Evolutionary conservation across 2,329 filamentous ascomycete genomes (phyloP).

Genomic region (Botryotinia convoluta): DNA sequence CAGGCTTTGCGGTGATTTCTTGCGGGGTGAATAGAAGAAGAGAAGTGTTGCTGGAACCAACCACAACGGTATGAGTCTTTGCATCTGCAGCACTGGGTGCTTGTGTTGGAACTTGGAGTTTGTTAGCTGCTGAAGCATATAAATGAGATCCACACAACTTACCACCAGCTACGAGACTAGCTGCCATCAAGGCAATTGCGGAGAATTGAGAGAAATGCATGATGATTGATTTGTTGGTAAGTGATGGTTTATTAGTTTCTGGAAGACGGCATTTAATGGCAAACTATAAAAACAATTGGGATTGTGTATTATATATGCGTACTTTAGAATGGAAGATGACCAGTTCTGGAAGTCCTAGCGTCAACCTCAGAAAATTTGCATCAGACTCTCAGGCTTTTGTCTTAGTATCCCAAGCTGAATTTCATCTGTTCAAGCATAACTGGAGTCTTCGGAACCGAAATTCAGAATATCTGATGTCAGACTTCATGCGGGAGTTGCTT

Average conservation of each 20-base stretch:
- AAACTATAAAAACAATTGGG: neutral
- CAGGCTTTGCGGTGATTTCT: slow-evolving; percentile 58
- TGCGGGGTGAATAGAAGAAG: slow-evolving; percentile 61
- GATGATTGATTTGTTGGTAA: neutral
- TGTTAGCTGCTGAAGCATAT: neutral
- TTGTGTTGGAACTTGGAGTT: neutral
- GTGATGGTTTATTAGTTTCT: neutral
- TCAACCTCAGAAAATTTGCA: neutral
- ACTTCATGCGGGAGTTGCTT: neutral
- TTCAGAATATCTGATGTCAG: neutral
- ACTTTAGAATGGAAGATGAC: neutral
- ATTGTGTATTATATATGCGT: neutral
- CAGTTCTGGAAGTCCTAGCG: neutral
- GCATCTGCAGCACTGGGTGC: neutral
- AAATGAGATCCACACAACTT: neutral
- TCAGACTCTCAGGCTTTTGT: neutral
- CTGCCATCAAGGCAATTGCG: slow-evolving; percentile 5
- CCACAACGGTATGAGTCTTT: slow-evolving; percentile 60
- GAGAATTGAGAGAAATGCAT: neutral
- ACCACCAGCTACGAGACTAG: neutral
- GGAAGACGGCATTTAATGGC: no score
- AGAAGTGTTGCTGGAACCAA: slow-evolving; percentile 48
- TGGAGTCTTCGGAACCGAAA: neutral
- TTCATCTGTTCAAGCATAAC: neutral
- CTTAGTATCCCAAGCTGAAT: neutral